phyloP scores from a whole-genome alignment of 1,284 basidiomycete genomes.

The Schizophyllum amplum region DNA sequence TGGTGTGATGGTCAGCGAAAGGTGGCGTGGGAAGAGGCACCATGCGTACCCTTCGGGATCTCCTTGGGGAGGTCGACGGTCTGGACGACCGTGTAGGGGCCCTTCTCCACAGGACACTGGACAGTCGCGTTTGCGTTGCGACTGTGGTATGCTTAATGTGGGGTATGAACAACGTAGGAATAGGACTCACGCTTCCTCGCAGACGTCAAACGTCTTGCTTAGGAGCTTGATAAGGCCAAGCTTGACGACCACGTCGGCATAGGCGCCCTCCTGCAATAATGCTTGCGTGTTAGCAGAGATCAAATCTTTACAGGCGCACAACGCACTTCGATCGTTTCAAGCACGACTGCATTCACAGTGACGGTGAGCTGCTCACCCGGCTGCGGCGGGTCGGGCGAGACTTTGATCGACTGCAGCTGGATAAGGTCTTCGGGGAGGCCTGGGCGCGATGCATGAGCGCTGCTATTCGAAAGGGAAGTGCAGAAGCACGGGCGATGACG shows the following conservation, averaged over 20 bases:
- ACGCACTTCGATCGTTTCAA: conserved; percentile 57
- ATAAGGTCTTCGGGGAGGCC: conserved; percentile 41
- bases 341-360: conserved; percentile 57
- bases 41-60: conserved; percentile 68
- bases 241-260: conserved; percentile 82
- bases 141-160: conserved; percentile 26
- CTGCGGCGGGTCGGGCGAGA: conserved; percentile 77
- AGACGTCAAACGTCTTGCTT: conserved; percentile 77
- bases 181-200: conserved; percentile 81
- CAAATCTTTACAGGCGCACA: not conserved
- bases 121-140: conserved; percentile 63
- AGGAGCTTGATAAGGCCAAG: conserved; percentile 83
- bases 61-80: conserved; percentile 81
- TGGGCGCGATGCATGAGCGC: conserved; percentile 17
- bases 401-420: conserved; percentile 55
- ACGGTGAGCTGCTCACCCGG: conserved; percentile 82
- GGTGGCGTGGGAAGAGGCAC: conserved; percentile 3
- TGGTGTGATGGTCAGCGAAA: conserved; percentile 24
- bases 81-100: conserved; percentile 65
- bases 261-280: conserved; percentile 72
- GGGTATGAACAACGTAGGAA: conserved; percentile 1
- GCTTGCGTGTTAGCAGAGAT: conserved; percentile 3
- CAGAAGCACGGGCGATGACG: conserved; percentile 15
- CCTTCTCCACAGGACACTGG: conserved; percentile 72
- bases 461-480: conserved; percentile 1